Conservation (phyloP, 179 eudicot genomes). For the Silene vulgaris region DNA sequence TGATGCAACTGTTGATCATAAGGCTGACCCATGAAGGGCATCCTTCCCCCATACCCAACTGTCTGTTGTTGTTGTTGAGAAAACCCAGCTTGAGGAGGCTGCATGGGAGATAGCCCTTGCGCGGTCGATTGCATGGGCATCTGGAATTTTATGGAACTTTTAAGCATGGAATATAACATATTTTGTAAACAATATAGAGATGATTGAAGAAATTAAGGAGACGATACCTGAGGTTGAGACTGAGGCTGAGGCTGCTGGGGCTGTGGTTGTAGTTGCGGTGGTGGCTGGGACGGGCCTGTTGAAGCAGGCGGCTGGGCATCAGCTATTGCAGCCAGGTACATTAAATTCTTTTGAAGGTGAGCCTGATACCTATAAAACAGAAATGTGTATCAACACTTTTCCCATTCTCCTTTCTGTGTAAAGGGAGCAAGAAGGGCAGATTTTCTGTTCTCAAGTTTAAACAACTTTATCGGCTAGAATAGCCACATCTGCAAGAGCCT, state of each 20-base stretch:
- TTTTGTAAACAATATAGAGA: too few species aligned
- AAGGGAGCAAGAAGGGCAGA: not conserved
- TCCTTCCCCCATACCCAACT: conserved; percentile 42
- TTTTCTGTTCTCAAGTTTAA: not conserved
- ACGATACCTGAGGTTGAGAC: conserved; percentile 20
- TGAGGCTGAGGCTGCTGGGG: conserved; percentile 45
- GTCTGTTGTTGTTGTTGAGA: conserved; percentile 39
- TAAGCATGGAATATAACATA: conserved; percentile 10
- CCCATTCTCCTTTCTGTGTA: not conserved
- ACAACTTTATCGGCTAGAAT: not conserved
- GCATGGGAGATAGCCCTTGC: conserved; percentile 57
- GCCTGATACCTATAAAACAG: conserved; percentile 68
- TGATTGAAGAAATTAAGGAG: not conserved
- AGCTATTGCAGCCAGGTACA: conserved; percentile 95
- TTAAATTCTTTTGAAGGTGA: conserved; percentile 85
- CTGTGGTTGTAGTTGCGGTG: conserved; percentile 9
- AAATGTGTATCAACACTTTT: not conserved
- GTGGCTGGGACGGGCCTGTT: conserved; percentile 55
- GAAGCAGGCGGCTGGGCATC: conserved; percentile 91
- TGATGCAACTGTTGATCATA: conserved; percentile 55
- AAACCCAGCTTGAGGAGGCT: conserved; percentile 56
- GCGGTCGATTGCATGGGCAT: conserved; percentile 57
- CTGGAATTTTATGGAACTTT: conserved; percentile 28
- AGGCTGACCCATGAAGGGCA: conserved; percentile 45
- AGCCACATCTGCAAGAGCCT: too few species aligned